Evolutionary conservation across 202 grass and related monocot species (phyloP), one percentile per base, ranked within the genome.

Genomic region (Thinopyrum obtusiflorum): DNA sequence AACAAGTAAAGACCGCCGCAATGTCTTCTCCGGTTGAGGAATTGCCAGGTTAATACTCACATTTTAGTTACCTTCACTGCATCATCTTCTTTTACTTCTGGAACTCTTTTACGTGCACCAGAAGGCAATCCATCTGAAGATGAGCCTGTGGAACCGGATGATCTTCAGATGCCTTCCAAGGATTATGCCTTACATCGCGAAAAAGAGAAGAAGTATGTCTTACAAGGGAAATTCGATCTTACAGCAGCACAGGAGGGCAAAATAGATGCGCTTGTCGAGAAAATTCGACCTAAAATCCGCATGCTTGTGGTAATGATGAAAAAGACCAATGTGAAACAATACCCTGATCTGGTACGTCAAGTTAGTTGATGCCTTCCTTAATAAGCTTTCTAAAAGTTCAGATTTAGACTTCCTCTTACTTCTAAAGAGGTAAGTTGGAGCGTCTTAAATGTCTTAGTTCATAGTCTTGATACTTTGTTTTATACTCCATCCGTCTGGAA

Each of bases 241-340:
- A 65, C 83, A 4, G 11, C 9, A 11, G 37, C 11, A 13, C 28
- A 85, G 11, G 12, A 20, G 13, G 15, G 28, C 3, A 27, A 78
- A 78, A 46, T 77, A 39, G 60, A 39, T 15, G 40, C 25, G 18
- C 17, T 77, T 63, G 37, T 25, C 11, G 5, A 7, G 11, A 44
- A 44, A 72, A 44, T 72, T 72, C 68, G 39, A 72, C 68, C 68
- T 25, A 72, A 6, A 25, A 72, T 42, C 36, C 68, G 37, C 1
- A 5, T 72, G 36, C 68, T 72, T 4, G 68, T 72, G n/a, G 68
- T 72, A 42, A 72, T 23, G 12, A 72, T 72, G 68, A 72, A 72
- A 11, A 44, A 72, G 68, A 72, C 68, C 36, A 72, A 72, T 44
- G 68, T 72, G 37, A 24, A 72, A 42, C 21, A 44, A 44, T 26